Evolutionary conservation across 1,284 basidiomycete genomes (phyloP).

Genomic region (Pseudozyma tsukubaensis): DNA sequence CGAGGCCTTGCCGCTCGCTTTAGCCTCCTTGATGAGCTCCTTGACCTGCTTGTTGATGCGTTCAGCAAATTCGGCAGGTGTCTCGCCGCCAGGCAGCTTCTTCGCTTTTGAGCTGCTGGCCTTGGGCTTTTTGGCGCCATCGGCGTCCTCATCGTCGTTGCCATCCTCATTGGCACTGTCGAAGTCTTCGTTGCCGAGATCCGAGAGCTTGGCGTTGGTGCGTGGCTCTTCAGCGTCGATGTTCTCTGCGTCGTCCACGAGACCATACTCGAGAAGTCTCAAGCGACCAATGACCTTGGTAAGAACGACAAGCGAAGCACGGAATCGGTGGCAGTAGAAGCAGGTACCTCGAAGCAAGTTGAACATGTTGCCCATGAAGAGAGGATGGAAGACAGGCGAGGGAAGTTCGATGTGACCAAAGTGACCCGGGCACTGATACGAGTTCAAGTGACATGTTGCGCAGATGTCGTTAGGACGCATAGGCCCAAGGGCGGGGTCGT

Average conservation of each 20-base stretch:
- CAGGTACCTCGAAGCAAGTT: slow-evolving; percentile 90
- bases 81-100: slow-evolving; percentile 63
- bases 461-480: slow-evolving; percentile 77
- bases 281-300: slow-evolving; percentile 82
- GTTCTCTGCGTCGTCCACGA: slow-evolving; percentile 82
- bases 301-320: slow-evolving; percentile 76
- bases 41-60: slow-evolving; percentile 72
- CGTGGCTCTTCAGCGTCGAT: slow-evolving; percentile 69
- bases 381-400: slow-evolving; percentile 92
- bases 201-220: slow-evolving; percentile 21
- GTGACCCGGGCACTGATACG: slow-evolving; percentile 95
- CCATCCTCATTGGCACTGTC: slow-evolving; percentile 48
- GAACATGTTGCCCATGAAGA: slow-evolving; percentile 94
- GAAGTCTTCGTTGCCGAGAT: slow-evolving; percentile 27
- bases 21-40: slow-evolving; percentile 75
- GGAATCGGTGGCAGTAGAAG: slow-evolving; percentile 94
- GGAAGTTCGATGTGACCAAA: slow-evolving; percentile 99
- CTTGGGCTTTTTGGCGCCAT: slow-evolving; percentile 65
- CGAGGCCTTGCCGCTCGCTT: slow-evolving; percentile 69
- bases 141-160: slow-evolving; percentile 45
- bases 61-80: slow-evolving; percentile 59
- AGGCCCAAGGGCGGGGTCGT: slow-evolving; percentile 94
- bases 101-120: slow-evolving; percentile 28
- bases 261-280: slow-evolving; percentile 87
- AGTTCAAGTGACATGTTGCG: slow-evolving; percentile 88